Evolutionary conservation across 2,329 filamentous ascomycete species (phyloP).

Genomic region (Xylaria sp.): DNA sequence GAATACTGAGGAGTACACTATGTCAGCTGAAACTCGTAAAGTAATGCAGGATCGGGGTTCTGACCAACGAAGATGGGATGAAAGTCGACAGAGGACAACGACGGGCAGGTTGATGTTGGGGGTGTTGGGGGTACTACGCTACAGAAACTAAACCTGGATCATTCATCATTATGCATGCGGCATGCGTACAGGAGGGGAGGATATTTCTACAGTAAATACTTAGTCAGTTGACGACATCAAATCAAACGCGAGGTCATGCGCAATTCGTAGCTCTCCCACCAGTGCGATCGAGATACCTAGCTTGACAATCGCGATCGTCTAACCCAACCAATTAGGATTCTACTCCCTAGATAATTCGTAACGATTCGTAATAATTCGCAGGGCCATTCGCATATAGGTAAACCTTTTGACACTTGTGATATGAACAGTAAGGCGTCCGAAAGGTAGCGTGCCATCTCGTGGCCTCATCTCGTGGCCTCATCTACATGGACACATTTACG

Average conservation of each 20-base stretch:
- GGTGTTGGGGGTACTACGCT: neutral
- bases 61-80: conserved; percentile 12
- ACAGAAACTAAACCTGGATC: conserved; percentile 5
- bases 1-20: conserved; percentile 18
- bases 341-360: neutral
- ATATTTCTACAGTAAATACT: neutral
- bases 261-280: conserved; percentile 14
- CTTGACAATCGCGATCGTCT: conserved; percentile 9
- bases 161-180: neutral
- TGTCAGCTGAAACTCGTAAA: conserved; percentile 28
- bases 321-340: conserved; percentile 10
- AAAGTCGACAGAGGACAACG: neutral
- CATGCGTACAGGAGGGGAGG: neutral
- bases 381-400: no score
- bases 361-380: no score
- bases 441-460: conserved; percentile 5
- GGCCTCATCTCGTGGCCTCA: conserved; percentile 3
- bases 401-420: neutral
- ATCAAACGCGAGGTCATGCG: conserved; percentile 28
- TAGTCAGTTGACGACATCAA: conserved; percentile 27
- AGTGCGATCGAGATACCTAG: conserved; percentile 16
- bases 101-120: neutral
- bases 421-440: neutral
- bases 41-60: conserved; percentile 25
- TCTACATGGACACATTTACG: no score